phyloP scores from a whole-genome alignment of 2,329 filamentous ascomycete species.

The Colletotrichum costaricense region DNA sequence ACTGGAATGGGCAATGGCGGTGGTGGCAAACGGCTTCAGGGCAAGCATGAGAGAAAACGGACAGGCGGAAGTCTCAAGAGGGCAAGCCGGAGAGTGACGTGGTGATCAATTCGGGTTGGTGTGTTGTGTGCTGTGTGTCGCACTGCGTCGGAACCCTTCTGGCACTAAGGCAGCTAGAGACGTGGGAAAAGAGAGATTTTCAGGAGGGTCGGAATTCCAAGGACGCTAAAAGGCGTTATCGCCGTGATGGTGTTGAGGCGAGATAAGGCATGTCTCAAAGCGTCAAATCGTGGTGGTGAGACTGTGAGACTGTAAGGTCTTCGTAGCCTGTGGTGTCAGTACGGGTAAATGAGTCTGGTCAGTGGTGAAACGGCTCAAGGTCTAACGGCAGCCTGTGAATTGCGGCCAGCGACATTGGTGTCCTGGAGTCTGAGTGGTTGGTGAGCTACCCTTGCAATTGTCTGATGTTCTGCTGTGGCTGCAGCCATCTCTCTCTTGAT shows the following conservation, averaged over 20 bases:
- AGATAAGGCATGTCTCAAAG: slow-evolving; percentile 13
- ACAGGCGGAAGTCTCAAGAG: slow-evolving; percentile 18
- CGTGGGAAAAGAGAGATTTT: slow-evolving; percentile 15
- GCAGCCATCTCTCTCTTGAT: neutral
- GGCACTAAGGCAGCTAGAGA: slow-evolving; percentile 19
- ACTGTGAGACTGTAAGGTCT: neutral
- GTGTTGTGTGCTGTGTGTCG: neutral
- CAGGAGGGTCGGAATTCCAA: slow-evolving; percentile 12
- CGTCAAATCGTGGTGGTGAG: neutral
- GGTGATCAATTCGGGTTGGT: neutral
- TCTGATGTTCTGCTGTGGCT: neutral
- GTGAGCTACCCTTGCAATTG: neutral
- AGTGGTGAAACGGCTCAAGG: slow-evolving; percentile 15
- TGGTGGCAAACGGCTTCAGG: slow-evolving; percentile 15
- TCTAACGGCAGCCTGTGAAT: neutral
- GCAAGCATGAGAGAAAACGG: neutral
- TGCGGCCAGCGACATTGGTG: neutral
- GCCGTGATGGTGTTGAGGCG: slow-evolving; percentile 5
- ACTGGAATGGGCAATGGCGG: slow-evolving; percentile 1
- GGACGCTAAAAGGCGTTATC: slow-evolving; percentile 17
- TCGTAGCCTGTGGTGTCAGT: too few species aligned
- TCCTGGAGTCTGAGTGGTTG: neutral
- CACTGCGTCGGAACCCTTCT: neutral
- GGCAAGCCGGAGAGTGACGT: slow-evolving; percentile 28
- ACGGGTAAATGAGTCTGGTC: neutral